Evolutionary conservation across 495 filamentous ascomycete species (phyloP), one percentile per base, ranked within the genome.

Genomic region (Elasticomyces elasticus): DNA sequence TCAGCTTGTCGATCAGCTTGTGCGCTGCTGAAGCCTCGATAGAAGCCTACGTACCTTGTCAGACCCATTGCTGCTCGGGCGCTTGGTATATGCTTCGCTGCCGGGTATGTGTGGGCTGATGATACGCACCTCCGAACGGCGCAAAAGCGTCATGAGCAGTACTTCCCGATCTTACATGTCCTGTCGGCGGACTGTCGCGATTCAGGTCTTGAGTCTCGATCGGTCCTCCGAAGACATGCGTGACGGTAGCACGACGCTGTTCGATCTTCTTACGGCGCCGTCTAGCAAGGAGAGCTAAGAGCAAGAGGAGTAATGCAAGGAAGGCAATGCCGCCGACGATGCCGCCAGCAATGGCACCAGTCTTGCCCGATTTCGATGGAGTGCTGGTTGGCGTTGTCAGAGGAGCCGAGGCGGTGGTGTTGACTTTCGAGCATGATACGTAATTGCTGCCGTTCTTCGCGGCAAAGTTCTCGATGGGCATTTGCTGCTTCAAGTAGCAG

Each of bases 301-400:
- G 37, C 15, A 48, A 45, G 9, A 56, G 49, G 33, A 65, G 28
- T 20, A 66, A 49, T 38, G 54, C 58, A 26, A 65, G 45, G 27
- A 26, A 49, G 13, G 50, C 54, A 4, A 68, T 41, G 19, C 60
- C 62, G 22, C 62, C 66, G 22, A 68, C 48, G n/a, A 68, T 62
- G 19, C 60, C 64, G 28, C 66, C 66, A 31, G 56, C 62, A 28
- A 68, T 63, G 10, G 58, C 49, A 41, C 64, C 60, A 12, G 47
- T 56, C 38, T 55, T 62, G 37, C 42, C 19, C 4, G 17, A 43
- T 17, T 28, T 48, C 20, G 19, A n/a, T 10, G 45, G 24, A 12
- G 38, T 23, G n/a, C 9, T 46, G 45, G 7, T 35, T 17, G 45
- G 22, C 17, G 11, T 31, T 22, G 26, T 28, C 30, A 22, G 23